These are phyloP conservation scores for Tetrapyrgos nigripes DNA, from an alignment of 1,284 basidiomycete genomes.

Conservation along the genomic window DNA sequence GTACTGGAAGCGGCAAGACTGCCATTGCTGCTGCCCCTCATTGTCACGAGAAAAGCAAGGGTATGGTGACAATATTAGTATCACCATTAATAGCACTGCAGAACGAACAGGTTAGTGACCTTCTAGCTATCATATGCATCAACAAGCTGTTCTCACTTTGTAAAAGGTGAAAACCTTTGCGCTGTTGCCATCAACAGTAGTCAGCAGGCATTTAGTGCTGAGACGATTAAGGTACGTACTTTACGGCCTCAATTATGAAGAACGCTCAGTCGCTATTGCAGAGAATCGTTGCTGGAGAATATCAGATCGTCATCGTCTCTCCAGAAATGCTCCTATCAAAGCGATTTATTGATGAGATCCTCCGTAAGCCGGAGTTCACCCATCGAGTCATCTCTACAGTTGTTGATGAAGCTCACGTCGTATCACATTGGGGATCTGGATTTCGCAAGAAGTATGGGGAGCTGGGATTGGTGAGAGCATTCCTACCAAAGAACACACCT, in stretches of 20 bases:
- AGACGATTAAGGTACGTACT: slow-evolving; percentile 17
- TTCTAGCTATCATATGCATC: neutral
- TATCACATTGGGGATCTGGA: slow-evolving; percentile 47
- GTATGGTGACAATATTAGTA: slow-evolving; percentile 23
- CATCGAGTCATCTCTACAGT: slow-evolving; percentile 35
- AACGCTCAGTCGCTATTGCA: slow-evolving; percentile 11
- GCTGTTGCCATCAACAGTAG: slow-evolving; percentile 22
- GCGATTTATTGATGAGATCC: slow-evolving; percentile 36
- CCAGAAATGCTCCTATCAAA: slow-evolving; percentile 45
- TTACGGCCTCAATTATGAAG: neutral
- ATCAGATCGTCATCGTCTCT: slow-evolving; percentile 43
- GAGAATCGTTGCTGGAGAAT: slow-evolving; percentile 35
- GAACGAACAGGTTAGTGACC: slow-evolving; percentile 20
- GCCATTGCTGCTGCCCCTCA: slow-evolving; percentile 38
- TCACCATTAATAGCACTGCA: slow-evolving; percentile 23
- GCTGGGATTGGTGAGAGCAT: slow-evolving; percentile 40
- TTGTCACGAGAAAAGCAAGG: slow-evolving; percentile 23
- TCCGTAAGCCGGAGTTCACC: slow-evolving; percentile 36
- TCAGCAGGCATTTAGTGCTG: slow-evolving; percentile 21
- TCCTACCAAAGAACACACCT: slow-evolving; percentile 39
- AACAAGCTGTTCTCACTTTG: neutral
- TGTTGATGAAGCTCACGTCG: slow-evolving; percentile 47
- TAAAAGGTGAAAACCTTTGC: slow-evolving; percentile 16
- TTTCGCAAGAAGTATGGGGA: slow-evolving; percentile 48
- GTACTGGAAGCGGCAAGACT: slow-evolving; percentile 41